phyloP scores from a whole-genome alignment of 176 grass and related monocot genomes.

The Saccharum spontaneum region DNA sequence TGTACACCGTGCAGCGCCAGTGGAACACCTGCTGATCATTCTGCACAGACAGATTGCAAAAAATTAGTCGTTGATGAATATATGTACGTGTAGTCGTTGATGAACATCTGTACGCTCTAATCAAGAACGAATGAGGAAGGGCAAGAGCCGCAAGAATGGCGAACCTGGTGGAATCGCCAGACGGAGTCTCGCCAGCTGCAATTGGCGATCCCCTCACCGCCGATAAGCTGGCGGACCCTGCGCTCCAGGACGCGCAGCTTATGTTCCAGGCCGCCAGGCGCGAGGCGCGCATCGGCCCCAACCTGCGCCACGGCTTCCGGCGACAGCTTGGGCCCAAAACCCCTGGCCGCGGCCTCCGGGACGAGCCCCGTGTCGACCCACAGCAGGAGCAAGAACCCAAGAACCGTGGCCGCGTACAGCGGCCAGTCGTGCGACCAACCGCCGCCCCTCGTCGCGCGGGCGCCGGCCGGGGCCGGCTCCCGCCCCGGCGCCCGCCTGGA shows the following conservation, averaged over 20 bases:
- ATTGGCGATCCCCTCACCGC: constrained; percentile 38
- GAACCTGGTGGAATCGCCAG: constrained; percentile 78
- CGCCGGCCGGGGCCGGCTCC: background rate
- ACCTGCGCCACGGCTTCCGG: constrained; percentile 36
- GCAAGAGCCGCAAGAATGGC: background rate
- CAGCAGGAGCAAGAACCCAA: constrained; percentile 49
- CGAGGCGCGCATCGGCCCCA: constrained; percentile 46
- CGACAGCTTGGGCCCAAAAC: constrained; percentile 54
- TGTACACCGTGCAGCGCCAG: constrained; percentile 87
- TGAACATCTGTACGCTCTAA: background rate
- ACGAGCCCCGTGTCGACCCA: constrained; percentile 60
- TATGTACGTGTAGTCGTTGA: too few species aligned
- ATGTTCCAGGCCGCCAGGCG: constrained; percentile 32
- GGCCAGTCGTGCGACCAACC: constrained; percentile 11
- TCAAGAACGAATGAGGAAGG: background rate
- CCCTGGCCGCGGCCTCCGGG: constrained; percentile 44
- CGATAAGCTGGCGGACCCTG: constrained; percentile 34
- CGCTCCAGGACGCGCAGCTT: constrained; percentile 49
- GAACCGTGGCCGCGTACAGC: constrained; percentile 35
- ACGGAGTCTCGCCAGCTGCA: constrained; percentile 60
- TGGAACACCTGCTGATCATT: constrained; percentile 63
- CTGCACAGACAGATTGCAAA: constrained; percentile 22
- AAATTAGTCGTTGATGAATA: too few species aligned
- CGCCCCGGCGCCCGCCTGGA: constrained; percentile 17
- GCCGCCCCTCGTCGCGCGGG: background rate